Evolutionary conservation across 2,329 filamentous ascomycete genomes (phyloP), one percentile per base, ranked within the genome.

Genomic region (Dichotomopilus funicola): DNA sequence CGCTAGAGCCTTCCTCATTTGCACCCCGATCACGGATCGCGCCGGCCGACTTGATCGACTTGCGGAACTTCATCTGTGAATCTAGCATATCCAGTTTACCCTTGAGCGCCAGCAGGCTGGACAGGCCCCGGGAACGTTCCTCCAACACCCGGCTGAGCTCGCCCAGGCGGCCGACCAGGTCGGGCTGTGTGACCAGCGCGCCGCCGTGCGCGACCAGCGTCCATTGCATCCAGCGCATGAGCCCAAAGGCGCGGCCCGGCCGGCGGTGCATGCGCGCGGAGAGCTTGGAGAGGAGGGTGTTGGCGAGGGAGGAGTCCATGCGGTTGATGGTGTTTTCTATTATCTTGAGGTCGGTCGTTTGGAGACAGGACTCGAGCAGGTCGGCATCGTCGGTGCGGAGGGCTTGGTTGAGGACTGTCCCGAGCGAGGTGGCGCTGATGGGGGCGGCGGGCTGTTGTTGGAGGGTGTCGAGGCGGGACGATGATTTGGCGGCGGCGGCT

Each of bases 211-310:
- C 86, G 37, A 96, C 84, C 53, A 96, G 81, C 1, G 90, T 92
- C 89, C 91, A 96, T 72, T 96, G 91, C 44, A 97, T 88, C 91
- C 94, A 99, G 12, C 88, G 83, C 80, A 96, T 91, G 36, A 99
- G 81, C 67, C 86, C 89, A 51, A 91, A 91, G 11, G 94, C 92
- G 53, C 94, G 83, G 3, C 92, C 94, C 1, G 94, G 94, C 45
- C 90, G 84, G 62, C 87, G 83, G 72, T 96, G 87, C 68, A 99
- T 82, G 57, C 91, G 82, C 63, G 95, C 88, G 7, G 94, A 89
- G 51, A 99, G 81, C 70, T 89, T 91, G 66, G 85, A 84, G 55
- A 99, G 81, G 8, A 99, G 80, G 6, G 76, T 80, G 38, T 85
- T 86, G 6, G 94, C 91, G 31, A 96, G 83, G 3, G 85, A 80